Conservation (phyloP, 257 asterid genomes). For the Capsicum chinense region DNA sequence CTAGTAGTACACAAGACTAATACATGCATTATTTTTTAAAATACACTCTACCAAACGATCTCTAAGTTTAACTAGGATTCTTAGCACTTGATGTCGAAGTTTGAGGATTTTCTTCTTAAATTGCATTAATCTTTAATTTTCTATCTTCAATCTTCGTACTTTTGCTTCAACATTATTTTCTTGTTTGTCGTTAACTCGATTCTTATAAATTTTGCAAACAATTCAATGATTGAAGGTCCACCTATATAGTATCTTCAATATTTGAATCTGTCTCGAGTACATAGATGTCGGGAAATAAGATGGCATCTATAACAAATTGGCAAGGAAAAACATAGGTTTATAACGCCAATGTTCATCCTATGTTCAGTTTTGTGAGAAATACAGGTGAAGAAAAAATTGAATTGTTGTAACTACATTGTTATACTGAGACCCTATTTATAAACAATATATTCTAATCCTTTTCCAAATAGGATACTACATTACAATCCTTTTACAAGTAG, state of each 20-base stretch:
- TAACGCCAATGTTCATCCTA: neutral
- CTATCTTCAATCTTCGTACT: neutral
- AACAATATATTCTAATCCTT: too few species aligned
- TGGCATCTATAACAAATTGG: neutral
- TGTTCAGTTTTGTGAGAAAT: neutral
- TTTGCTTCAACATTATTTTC: neutral
- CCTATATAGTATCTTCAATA: neutral
- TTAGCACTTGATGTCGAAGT: neutral
- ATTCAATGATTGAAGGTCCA: conserved; percentile 9
- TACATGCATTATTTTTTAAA: too few species aligned
- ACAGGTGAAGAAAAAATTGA: too few species aligned
- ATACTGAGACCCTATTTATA: too few species aligned
- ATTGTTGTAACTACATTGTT: too few species aligned
- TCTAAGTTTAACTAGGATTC: too few species aligned
- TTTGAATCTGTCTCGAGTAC: neutral
- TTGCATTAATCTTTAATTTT: neutral
- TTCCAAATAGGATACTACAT: too few species aligned
- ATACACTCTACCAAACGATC: too few species aligned
- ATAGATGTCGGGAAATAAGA: conserved; percentile 12
- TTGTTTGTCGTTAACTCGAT: neutral
- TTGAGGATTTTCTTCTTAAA: neutral
- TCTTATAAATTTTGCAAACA: neutral
- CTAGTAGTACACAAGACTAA: too few species aligned
- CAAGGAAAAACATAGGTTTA: neutral
- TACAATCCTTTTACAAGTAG: too few species aligned